phyloP scores from a whole-genome alignment of 2,329 filamentous ascomycete genomes.

The Trichophyton equinum region DNA sequence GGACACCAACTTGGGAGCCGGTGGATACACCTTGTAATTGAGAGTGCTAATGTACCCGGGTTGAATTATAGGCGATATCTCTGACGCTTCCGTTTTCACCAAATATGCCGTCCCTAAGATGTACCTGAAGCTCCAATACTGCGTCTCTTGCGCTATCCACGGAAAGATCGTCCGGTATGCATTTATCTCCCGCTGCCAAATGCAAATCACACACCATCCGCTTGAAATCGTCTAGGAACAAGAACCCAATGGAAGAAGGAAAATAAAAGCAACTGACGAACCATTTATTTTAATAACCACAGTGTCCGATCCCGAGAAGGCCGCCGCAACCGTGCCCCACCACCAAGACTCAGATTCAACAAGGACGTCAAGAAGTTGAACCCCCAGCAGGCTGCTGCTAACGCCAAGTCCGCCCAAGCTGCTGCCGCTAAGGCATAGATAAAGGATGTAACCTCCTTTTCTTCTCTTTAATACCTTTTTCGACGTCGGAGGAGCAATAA shows the following conservation, averaged over 20 bases:
- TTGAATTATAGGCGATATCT: constrained; percentile 81
- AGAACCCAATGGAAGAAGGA: neutral
- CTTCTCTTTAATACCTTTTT: neutral
- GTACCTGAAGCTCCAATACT: constrained; percentile 99
- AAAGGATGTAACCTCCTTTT: constrained; percentile 2
- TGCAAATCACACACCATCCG: neutral
- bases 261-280: neutral
- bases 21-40: neutral
- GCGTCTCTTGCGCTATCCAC: constrained; percentile 99
- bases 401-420: constrained; percentile 24
- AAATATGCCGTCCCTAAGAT: constrained; percentile 99
- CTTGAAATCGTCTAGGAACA: neutral
- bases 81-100: constrained; percentile 95
- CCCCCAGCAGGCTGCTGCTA: constrained; percentile 66
- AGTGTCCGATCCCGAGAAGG: constrained; percentile 96
- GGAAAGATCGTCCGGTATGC: constrained; percentile 99
- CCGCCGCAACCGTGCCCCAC: constrained; percentile 96
- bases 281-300: constrained; percentile 10
- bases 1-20: neutral
- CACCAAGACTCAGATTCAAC: constrained; percentile 97
- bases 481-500: neutral
- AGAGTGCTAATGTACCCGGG: neutral
- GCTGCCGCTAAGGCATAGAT: constrained; percentile 10
- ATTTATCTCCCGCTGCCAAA: neutral
- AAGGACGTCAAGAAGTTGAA: constrained; percentile 99